Conservation (phyloP, 139 green algal species). For the Chlorella ohadii region DNA sequence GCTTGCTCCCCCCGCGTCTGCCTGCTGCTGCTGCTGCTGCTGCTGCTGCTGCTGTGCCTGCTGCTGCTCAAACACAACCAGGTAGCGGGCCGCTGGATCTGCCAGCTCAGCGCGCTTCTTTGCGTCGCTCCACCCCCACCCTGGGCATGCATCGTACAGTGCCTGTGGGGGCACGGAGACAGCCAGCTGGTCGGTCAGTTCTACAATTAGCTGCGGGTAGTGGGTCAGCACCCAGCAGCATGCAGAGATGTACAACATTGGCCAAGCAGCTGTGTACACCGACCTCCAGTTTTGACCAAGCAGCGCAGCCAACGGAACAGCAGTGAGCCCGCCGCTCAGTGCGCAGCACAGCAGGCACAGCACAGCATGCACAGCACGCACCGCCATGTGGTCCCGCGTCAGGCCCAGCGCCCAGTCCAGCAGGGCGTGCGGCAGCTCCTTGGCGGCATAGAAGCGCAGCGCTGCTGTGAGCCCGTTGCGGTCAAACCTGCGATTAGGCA, state of each 20-base stretch:
- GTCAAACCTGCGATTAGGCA: slow-evolving; percentile 2
- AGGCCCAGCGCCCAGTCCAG: slow-evolving; percentile 44
- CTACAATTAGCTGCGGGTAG: too few species aligned
- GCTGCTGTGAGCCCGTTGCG: slow-evolving; percentile 15
- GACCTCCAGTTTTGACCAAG: too few species aligned
- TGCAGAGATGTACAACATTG: too few species aligned
- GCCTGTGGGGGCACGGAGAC: not conserved
- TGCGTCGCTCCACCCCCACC: slow-evolving; percentile 52
- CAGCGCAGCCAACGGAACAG: too few species aligned
- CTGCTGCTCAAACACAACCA: slow-evolving; percentile 40
- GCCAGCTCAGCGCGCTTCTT: slow-evolving; percentile 52
- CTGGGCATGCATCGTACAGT: slow-evolving; percentile 45
- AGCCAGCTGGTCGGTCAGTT: too few species aligned
- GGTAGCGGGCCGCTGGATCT: slow-evolving; percentile 45
- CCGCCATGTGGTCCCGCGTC: slow-evolving; percentile 48
- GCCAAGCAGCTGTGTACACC: not conserved
- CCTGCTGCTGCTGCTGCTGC: not conserved
- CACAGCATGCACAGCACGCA: not conserved
- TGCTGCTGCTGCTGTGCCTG: not conserved
- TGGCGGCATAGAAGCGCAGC: slow-evolving; percentile 23
- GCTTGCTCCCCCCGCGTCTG: not conserved
- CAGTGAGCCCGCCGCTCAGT: too few species aligned
- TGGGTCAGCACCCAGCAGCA: too few species aligned
- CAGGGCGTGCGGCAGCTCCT: not conserved
- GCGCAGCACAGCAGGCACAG: not conserved